Base-by-base conservation (phyloP, 352 stramenopile genomes). In the Globisporangium echinulatum region DNA sequence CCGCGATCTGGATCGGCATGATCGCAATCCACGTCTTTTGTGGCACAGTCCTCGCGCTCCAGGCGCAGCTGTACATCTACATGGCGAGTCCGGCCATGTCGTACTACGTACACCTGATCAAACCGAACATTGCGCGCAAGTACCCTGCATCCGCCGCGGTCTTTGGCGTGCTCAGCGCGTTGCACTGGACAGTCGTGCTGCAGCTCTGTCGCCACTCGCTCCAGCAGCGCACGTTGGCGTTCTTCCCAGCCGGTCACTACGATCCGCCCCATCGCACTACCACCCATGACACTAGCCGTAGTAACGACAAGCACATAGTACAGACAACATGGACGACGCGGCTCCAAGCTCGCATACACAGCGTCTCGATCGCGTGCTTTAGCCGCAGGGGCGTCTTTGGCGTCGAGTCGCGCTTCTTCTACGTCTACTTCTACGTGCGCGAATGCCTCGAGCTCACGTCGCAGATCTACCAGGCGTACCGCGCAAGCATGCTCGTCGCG, bases 391-490 rank as follows among this genome's bases (percentile, higher is more conserved):
- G 69, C 2, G 13, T 71, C 5, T 62, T 81, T 10, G 71, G 72
- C 13, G 60, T 78, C 13, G 67, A 79, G 19, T 79, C 61, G 52
- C 38, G 55, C 8, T 52, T 68, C 13, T 82, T 74, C 43, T 52
- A 67, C 46, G 7, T 64, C 4, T 55, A 71, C 1, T 79, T 85
- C n/a, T 59, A 69, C 3, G 1, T 62, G 8, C 73, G 69, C 7
- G 79, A 86, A 44, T 52, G 67, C 4, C 25, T 86, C 3, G 75
- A 86, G 51, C 64, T 83, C 37, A 64, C 52, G 6, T 78, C 68
- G 1, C 78, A 86, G 49, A 59, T 72, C 11, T 63, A 65, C 10
- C 77, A 85, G 52, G 68, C 68, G 7, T 85, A 85, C 58, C 59
- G 64, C 7, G 71, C 69, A 37, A 86, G 78, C 42, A 50, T 67